Percentiles rank a stretch among this genome's conserved stretches.
Evolutionary conservation across 345 rosid genomes (phyloP).

Genomic region (Reutealis trisperma): DNA sequence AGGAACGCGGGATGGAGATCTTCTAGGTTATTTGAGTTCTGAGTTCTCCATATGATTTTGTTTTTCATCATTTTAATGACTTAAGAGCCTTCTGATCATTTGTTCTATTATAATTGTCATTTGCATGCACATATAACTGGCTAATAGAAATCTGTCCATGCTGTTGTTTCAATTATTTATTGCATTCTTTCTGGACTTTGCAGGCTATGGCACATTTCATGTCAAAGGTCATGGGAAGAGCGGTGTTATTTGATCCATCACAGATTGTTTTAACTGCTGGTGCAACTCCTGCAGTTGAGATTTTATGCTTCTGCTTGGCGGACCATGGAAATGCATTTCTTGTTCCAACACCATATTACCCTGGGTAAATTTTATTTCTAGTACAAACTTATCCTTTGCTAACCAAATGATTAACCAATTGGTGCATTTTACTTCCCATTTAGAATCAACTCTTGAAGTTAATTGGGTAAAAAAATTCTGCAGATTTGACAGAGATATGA

Average conservation of each 20-base stretch:
- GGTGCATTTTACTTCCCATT: not conserved
- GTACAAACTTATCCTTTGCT: not conserved
- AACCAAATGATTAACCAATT: not conserved
- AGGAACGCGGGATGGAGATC: not conserved
- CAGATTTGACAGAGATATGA: conserved; percentile 89
- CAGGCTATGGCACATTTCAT: conserved; percentile 88
- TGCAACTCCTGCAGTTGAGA: conserved; percentile 88
- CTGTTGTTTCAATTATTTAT: conserved; percentile 5
- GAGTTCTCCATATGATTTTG: not conserved
- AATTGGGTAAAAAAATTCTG: conserved; percentile 29
- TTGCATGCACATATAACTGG: not conserved
- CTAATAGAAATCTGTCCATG: not conserved
- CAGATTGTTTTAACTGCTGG: conserved; percentile 75
- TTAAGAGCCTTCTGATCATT: not conserved
- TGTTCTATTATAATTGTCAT: not conserved
- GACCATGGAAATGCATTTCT: conserved; percentile 90
- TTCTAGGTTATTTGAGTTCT: not conserved
- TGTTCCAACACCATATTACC: conserved; percentile 86
- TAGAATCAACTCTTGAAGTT: not conserved
- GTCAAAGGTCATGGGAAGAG: conserved; percentile 60
- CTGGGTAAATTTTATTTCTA: conserved; percentile 53
- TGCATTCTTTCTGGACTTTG: conserved; percentile 12
- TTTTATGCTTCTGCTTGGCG: conserved; percentile 81
- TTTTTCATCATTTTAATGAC: conserved; percentile 3
- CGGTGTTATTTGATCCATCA: conserved; percentile 64